These are phyloP conservation scores for Candida caryicola DNA, from an alignment of 805 yeast genomes.

Conservation along the genomic window DNA sequence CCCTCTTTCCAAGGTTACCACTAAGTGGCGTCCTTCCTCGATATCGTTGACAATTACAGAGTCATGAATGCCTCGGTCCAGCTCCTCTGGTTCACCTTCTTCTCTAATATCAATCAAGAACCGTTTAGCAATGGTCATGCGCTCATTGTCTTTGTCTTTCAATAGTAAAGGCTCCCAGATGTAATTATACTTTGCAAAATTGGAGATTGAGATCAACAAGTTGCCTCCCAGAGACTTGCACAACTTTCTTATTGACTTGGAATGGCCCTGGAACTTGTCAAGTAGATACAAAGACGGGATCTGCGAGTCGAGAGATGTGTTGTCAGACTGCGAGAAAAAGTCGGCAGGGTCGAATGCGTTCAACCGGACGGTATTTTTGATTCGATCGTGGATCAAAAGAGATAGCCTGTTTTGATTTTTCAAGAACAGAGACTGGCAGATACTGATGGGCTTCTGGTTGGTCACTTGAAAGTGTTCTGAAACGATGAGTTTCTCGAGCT, in stretches of 20 bases:
- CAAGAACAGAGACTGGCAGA: constrained; percentile 12
- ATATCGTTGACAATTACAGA: constrained; percentile 36
- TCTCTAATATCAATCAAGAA: constrained; percentile 26
- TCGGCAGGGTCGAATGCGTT: constrained; percentile 11
- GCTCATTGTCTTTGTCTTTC: constrained; percentile 8
- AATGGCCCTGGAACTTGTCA: constrained; percentile 78
- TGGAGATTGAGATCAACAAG: constrained; percentile 36
- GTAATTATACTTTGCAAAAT: constrained; percentile 37
- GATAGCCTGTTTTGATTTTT: constrained; percentile 10
- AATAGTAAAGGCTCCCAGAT: constrained; percentile 41
- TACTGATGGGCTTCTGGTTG: constrained; percentile 13
- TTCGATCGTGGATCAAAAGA: constrained; percentile 35
- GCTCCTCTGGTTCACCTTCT: constrained; percentile 5
- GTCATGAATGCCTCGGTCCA: constrained; percentile 24
- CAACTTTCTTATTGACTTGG: constrained; percentile 69
- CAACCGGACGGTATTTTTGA: constrained; percentile 33
- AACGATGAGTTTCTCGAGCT: not conserved
- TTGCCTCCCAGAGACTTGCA: constrained; percentile 53
- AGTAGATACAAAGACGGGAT: constrained; percentile 10
- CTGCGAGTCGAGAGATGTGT: not conserved
- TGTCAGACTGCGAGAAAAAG: not conserved
- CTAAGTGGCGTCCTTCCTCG: constrained; percentile 31
- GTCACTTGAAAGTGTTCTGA: not conserved
- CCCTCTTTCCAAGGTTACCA: constrained; percentile 27
- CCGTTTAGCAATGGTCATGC: constrained; percentile 32